Base-by-base conservation (phyloP, 1,284 basidiomycete genomes). In the Ceratobasidium sp. region DNA sequence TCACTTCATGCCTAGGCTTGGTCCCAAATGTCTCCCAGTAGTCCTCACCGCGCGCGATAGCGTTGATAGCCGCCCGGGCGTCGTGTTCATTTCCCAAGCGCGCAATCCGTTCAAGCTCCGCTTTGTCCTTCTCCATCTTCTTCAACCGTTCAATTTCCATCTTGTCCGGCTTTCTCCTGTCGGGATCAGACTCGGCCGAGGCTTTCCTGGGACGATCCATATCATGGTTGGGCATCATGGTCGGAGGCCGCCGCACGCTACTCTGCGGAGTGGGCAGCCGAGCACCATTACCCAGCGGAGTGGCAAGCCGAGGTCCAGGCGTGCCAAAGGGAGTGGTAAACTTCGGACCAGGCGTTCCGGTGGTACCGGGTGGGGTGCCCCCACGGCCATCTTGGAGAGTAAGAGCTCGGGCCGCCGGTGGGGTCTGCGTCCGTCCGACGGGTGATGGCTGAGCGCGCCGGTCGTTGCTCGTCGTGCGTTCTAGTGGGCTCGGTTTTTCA, bases 51-150 rank as follows among this genome's bases (percentile, higher is more conserved):
- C 60, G 59, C 10, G 71, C 59, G 48, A 74, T 74, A n/a, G 71
- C 71, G 23, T 74, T 74, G 59, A 74, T 74, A 50, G 60, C 71
- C 27, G 71, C 71, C 27, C 71, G 41, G 59, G 71, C 71, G 54
- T 74, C 71, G 20, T 48, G 41, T 33, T 74, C 71, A 38, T 74
- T 74, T 23, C 71, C 71, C 20, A 74, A 48, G 16, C 71, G 71
- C 46, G 71, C 71, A 54, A 62, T 65, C 5, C 71, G 71, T 23
- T 74, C 71, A 23, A 74, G 46, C 30, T 74, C 71, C 30, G 48
- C 59, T 33, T 74, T 74, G 52, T 74, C 71, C 60, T 65, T 74
- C 23, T 74, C 71, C 71, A 74, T 74, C 71, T 74, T 74, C 41
- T 59, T 74, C n/a, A 74, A 55, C 16, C 71, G 59, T 23, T 74